Evolutionary conservation across 2,329 filamentous ascomycete genomes (phyloP), one percentile per base, ranked within the genome.

Genomic region (Botrytis sinoallii): DNA sequence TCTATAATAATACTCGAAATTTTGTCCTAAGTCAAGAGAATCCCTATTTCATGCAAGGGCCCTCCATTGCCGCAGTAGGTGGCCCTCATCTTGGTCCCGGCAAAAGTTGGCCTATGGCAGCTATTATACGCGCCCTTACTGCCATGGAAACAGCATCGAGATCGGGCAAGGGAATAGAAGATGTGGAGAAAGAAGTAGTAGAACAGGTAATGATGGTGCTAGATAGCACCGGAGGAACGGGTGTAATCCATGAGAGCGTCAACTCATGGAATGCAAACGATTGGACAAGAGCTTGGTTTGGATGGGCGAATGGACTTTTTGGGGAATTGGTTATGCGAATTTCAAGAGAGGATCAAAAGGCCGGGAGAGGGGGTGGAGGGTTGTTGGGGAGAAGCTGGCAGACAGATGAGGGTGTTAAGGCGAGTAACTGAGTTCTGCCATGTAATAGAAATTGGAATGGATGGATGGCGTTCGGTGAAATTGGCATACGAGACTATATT

Each of bases 1-100:
- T 92, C 3, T 97, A 97, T 81, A 87, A 90, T 77, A 94, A 93
- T 81, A 97, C 94, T 0, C 88, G 94, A 74, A 86, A 87, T 70
- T 95, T 95, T 87, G 89, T 95, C 73, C 86, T 97, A n/a, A 88
- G 89, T 74, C 87, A 88, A 68, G 88, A 88, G 0, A 97, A 97
- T 78, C 94, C 94, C 0, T 97, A 96, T 82, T 97, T 88, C 77
- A 84, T 86, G 82, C 83, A 82, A 42, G 79, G 79, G 0, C 78
- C 79, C 0, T 74, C 77, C 7, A 91, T 96, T 79, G 88, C 88
- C 3, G 79, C 79, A 92, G 91, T 96, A 72, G 93, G 94, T 10
- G 93, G 86, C 1, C 85, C 86, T 6, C 87, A 87, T 78, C 88
- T 95, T 71, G 93, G 93, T 0, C 86, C 87, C 0, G 86, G 86